Evolutionary conservation across 495 filamentous ascomycete species (phyloP).

Genomic region (Aspergillus saccharolyticus): DNA sequence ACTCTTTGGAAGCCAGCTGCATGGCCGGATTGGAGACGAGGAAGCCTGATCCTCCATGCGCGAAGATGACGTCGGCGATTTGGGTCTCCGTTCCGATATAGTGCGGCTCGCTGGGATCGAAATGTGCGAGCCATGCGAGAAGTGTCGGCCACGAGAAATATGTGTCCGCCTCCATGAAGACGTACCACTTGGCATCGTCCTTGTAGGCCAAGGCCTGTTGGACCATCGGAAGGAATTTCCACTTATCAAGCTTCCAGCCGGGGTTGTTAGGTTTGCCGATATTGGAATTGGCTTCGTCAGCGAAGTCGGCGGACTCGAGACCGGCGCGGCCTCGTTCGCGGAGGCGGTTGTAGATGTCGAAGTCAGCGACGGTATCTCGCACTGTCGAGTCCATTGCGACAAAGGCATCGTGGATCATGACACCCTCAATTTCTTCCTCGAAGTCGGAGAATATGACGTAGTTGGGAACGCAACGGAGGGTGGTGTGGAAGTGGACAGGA

Average conservation of each 20-base stretch:
- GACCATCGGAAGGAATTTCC: slow-evolving; percentile 56
- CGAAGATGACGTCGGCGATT: slow-evolving; percentile 53
- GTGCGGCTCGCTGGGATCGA: slow-evolving; percentile 45
- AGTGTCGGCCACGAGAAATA: slow-evolving; percentile 61
- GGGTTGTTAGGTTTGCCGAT: slow-evolving; percentile 45
- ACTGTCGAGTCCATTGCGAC: slow-evolving; percentile 33
- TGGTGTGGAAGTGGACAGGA: slow-evolving; percentile 47
- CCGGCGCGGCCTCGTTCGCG: slow-evolving; percentile 34
- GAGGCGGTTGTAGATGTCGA: slow-evolving; percentile 50
- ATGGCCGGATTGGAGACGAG: slow-evolving; percentile 55
- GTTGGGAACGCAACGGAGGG: slow-evolving; percentile 49
- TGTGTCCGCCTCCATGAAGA: slow-evolving; percentile 67
- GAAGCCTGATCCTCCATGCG: slow-evolving; percentile 66
- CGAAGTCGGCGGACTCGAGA: slow-evolving; percentile 35
- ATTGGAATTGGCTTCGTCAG: slow-evolving; percentile 42
- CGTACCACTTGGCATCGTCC: slow-evolving; percentile 57
- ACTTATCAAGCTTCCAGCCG: slow-evolving; percentile 56
- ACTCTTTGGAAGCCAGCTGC: slow-evolving; percentile 40
- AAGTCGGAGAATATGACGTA: slow-evolving; percentile 54
- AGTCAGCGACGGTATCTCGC: slow-evolving; percentile 38
- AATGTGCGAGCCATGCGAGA: slow-evolving; percentile 48
- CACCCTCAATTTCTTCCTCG: slow-evolving; percentile 42
- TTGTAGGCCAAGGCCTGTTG: slow-evolving; percentile 39
- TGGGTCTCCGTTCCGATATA: slow-evolving; percentile 59
- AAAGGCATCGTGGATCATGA: slow-evolving; percentile 47